Conservation (phyloP, 2,329 filamentous ascomycete genomes). For the Atkinsonella hypoxylon region DNA sequence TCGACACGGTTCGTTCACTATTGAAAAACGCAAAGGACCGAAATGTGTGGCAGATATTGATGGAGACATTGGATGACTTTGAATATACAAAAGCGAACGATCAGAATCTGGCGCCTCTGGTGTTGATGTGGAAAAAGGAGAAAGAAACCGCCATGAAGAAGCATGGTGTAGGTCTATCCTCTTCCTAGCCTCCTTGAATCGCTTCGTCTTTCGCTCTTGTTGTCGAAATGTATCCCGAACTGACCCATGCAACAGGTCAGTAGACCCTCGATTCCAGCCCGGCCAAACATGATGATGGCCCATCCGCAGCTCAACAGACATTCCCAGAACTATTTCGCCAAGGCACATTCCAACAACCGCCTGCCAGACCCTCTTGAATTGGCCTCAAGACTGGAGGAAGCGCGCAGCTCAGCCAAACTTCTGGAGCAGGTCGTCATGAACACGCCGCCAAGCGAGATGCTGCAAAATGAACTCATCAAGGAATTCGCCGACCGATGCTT, state of each 20-base stretch:
- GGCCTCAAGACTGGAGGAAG: conserved; percentile 75
- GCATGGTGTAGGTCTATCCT: conserved; percentile 29
- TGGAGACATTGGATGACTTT: conserved; percentile 75
- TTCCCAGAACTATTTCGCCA: conserved; percentile 46
- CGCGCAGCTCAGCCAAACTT: conserved; percentile 78
- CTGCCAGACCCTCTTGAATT: conserved; percentile 66
- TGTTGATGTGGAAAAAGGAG: conserved; percentile 84
- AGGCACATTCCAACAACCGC: conserved; percentile 33
- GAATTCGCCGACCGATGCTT: conserved; percentile 86
- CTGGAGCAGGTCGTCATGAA: conserved; percentile 86
- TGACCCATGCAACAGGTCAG: conserved; percentile 10
- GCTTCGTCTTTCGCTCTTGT: background rate
- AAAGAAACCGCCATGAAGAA: conserved; percentile 52
- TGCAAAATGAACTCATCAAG: conserved; percentile 75
- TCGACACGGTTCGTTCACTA: conserved; percentile 61
- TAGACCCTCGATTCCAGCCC: conserved; percentile 10
- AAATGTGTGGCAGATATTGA: conserved; percentile 71
- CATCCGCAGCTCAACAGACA: conserved; percentile 20
- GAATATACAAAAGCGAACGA: conserved; percentile 62
- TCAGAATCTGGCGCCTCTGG: conserved; percentile 56
- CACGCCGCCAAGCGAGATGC: conserved; percentile 63
- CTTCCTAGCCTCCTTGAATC: background rate
- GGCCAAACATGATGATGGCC: conserved; percentile 6
- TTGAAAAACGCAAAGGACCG: conserved; percentile 59
- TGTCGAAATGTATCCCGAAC: background rate